Conservation (phyloP, 306 rosid species). For the Acacia crassicarpa region DNA sequence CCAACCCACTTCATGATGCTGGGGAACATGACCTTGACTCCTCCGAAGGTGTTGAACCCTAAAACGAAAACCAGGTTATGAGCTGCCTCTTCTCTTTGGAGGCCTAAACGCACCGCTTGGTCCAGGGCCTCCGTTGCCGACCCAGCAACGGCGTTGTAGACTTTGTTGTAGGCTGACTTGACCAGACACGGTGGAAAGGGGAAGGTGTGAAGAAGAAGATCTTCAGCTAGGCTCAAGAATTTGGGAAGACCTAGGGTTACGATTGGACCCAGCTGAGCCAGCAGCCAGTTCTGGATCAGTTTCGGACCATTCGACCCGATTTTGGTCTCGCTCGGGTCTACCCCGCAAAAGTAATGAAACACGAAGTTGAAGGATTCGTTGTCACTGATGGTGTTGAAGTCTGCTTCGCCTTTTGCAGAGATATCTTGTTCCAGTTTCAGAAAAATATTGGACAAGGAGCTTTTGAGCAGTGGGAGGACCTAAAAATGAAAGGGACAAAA, state of each 20-base stretch:
- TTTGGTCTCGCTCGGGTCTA: slow-evolving; percentile 29
- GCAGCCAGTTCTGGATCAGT: neutral
- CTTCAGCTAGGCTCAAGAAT: neutral
- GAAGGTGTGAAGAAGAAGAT: neutral
- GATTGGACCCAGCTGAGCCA: neutral
- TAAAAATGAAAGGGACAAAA: neutral
- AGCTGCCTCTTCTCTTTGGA: neutral
- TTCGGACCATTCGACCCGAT: neutral
- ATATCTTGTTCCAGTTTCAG: slow-evolving; percentile 38
- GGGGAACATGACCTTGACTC: neutral
- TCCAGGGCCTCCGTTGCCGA: neutral
- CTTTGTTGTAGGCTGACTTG: neutral
- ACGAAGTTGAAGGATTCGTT: slow-evolving; percentile 42
- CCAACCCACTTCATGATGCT: slow-evolving; percentile 33
- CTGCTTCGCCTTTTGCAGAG: slow-evolving; percentile 27
- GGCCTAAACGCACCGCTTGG: neutral
- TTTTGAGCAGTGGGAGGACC: slow-evolving; percentile 39
- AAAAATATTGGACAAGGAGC: slow-evolving; percentile 41
- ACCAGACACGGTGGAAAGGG: neutral
- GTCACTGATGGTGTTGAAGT: slow-evolving; percentile 47
- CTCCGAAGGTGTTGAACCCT: slow-evolving; percentile 1
- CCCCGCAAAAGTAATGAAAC: slow-evolving; percentile 46
- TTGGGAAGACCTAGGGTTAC: neutral
- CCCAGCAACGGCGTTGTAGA: neutral
- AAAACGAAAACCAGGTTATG: neutral